Conservation (phyloP, 2,329 filamentous ascomycete genomes). For the Aspergillus pseudonomiae region DNA sequence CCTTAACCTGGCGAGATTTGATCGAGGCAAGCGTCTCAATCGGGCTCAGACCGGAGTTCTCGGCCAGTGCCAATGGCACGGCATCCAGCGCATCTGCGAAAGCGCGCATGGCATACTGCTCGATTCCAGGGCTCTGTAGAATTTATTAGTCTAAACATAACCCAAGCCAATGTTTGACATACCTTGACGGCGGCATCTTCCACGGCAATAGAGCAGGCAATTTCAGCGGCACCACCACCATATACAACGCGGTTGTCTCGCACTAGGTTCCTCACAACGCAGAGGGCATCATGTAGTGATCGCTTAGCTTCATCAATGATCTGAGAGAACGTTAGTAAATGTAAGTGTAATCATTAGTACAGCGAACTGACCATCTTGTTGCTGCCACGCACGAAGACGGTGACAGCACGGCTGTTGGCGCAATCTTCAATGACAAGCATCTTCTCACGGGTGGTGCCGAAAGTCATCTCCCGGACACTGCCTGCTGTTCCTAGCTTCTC, state of each 20-base stretch:
- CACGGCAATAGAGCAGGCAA: constrained; percentile 93
- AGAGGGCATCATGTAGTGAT: constrained; percentile 94
- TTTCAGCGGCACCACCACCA: constrained; percentile 93
- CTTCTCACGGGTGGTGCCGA: constrained; percentile 97
- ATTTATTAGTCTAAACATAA: constrained; percentile 1
- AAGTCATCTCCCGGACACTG: constrained; percentile 89
- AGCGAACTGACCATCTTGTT: constrained; percentile 89
- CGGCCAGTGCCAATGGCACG: constrained; percentile 91
- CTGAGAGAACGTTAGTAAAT: constrained; percentile 49
- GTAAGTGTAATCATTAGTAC: background rate
- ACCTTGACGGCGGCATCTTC: constrained; percentile 89
- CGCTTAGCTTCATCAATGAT: constrained; percentile 99
- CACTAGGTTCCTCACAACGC: constrained; percentile 95
- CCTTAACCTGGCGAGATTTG: constrained; percentile 95
- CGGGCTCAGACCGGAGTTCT: constrained; percentile 94
- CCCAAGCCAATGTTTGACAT: constrained; percentile 17
- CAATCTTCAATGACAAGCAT: constrained; percentile 99
- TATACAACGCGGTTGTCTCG: constrained; percentile 97
- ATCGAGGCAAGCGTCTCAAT: constrained; percentile 93
- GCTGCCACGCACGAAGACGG: constrained; percentile 92
- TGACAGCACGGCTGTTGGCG: constrained; percentile 95
- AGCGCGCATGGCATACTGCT: constrained; percentile 98
- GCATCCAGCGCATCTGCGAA: constrained; percentile 94
- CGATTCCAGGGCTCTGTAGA: constrained; percentile 79
- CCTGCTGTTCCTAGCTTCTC: constrained; percentile 92